These are phyloP conservation scores for Fusarium zealandicum DNA, from an alignment of 2,329 filamentous ascomycete species.

Conservation along the genomic window DNA sequence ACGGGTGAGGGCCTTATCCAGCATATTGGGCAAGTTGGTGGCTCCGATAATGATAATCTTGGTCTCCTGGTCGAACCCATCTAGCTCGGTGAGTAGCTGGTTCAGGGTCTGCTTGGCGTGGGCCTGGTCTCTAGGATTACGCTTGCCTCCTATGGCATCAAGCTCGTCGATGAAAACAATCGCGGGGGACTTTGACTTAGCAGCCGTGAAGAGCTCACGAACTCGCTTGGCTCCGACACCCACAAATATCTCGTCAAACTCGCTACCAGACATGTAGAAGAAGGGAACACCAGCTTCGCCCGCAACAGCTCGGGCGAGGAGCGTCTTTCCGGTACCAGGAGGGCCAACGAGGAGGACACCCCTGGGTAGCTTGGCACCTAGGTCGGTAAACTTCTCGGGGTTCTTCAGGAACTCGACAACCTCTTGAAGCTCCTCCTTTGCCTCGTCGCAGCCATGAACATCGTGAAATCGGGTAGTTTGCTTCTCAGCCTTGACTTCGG, in stretches of 20 bases:
- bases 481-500: slow-evolving; percentile 89
- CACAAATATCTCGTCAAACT: slow-evolving; percentile 98
- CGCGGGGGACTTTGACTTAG: slow-evolving; percentile 83
- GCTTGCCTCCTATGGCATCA: slow-evolving; percentile 92
- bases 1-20: slow-evolving; percentile 93
- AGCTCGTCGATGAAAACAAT: slow-evolving; percentile 97
- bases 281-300: slow-evolving; percentile 97
- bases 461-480: slow-evolving; percentile 92
- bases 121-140: slow-evolving; percentile 89
- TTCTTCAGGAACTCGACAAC: slow-evolving; percentile 95
- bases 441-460: slow-evolving; percentile 96
- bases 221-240: slow-evolving; percentile 97
- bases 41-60: slow-evolving; percentile 96
- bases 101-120: slow-evolving; percentile 98
- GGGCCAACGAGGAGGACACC: slow-evolving; percentile 94
- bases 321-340: slow-evolving; percentile 96
- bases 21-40: slow-evolving; percentile 92
- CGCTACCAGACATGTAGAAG: slow-evolving; percentile 99
- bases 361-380: slow-evolving; percentile 96
- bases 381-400: slow-evolving; percentile 89
- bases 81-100: slow-evolving; percentile 93
- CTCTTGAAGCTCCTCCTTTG: slow-evolving; percentile 97
- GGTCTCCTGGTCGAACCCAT: slow-evolving; percentile 94
- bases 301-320: slow-evolving; percentile 92
- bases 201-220: slow-evolving; percentile 86